These are phyloP conservation scores for Aegilops sharonensis DNA, from an alignment of 176 grass and related monocot genomes.

Conservation along the genomic window DNA sequence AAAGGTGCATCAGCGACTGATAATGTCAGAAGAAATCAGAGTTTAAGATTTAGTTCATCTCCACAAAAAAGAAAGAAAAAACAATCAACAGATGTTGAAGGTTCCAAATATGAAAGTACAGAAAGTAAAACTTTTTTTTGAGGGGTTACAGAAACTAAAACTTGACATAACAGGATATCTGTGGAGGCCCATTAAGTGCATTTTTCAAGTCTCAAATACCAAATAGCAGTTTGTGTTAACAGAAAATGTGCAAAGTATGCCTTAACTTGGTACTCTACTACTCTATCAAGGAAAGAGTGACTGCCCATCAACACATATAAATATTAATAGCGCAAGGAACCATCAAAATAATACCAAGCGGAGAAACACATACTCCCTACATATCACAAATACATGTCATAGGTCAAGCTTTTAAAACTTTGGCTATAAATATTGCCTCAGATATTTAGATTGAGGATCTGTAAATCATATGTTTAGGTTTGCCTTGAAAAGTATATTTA, in stretches of 20 bases:
- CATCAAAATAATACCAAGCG: neutral
- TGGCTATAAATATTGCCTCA: neutral
- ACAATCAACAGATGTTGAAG: neutral
- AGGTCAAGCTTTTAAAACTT: neutral
- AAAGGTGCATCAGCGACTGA: conserved; percentile 15
- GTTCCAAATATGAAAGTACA: neutral
- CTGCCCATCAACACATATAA: neutral
- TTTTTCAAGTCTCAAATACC: conserved; percentile 9
- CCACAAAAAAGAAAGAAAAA: neutral
- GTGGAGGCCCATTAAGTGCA: neutral
- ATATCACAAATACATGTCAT: neutral
- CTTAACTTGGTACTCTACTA: neutral
- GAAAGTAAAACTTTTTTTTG: neutral
- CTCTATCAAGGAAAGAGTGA: neutral
- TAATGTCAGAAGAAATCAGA: conserved; percentile 17
- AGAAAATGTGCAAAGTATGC: neutral
- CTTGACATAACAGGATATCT: neutral
- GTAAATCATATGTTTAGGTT: neutral
- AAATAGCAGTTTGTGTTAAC: neutral
- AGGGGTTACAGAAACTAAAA: neutral
- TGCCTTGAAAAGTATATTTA: neutral
- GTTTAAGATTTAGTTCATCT: neutral
- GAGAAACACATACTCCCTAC: neutral
- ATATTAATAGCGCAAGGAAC: neutral
- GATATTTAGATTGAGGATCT: neutral